phyloP scores from a whole-genome alignment of 768 basidiomycete genomes.

The Phanerochaete sordida region DNA sequence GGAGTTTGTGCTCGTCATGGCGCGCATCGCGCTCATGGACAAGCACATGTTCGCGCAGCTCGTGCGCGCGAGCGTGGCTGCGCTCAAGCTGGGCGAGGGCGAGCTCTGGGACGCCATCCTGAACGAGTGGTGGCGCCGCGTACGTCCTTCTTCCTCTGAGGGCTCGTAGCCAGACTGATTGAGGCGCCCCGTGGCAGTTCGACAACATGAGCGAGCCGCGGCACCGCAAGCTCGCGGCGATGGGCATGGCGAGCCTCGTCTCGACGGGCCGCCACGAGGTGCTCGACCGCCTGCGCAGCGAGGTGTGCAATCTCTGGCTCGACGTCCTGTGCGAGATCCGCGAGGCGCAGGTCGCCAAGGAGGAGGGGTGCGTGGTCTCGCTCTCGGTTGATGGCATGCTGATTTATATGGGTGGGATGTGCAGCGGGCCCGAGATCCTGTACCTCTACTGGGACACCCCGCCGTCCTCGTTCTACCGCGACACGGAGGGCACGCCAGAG shows the following conservation, averaged over 20 bases:
- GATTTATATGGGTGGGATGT: neutral
- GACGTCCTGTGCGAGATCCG: conserved; percentile 87
- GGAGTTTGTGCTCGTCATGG: conserved; percentile 70
- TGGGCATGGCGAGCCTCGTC: conserved; percentile 76
- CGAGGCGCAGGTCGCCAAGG: conserved; percentile 48
- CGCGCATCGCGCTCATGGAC: conserved; percentile 70
- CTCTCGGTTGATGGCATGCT: neutral
- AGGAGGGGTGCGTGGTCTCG: neutral
- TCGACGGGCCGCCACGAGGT: conserved; percentile 73
- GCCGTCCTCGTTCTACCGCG: conserved; percentile 54
- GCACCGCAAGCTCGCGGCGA: conserved; percentile 78
- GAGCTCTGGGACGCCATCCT: conserved; percentile 63
- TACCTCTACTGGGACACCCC: conserved; percentile 71
- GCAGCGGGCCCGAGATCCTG: conserved; percentile 32
- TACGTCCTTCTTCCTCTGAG: conserved; percentile 27
- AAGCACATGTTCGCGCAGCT: conserved; percentile 66
- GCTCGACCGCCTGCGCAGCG: conserved; percentile 63
- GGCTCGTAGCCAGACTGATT: neutral
- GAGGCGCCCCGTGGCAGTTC: conserved; percentile 48
- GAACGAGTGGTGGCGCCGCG: conserved; percentile 82
- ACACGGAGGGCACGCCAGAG: conserved; percentile 70
- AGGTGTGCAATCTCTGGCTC: conserved; percentile 84
- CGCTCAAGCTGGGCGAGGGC: conserved; percentile 44
- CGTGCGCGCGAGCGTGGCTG: conserved; percentile 56
- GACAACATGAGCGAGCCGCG: conserved; percentile 88